phyloP scores from a whole-genome alignment of 192 early-diverging fungal species.

The Gaertneriomyces sp. region DNA sequence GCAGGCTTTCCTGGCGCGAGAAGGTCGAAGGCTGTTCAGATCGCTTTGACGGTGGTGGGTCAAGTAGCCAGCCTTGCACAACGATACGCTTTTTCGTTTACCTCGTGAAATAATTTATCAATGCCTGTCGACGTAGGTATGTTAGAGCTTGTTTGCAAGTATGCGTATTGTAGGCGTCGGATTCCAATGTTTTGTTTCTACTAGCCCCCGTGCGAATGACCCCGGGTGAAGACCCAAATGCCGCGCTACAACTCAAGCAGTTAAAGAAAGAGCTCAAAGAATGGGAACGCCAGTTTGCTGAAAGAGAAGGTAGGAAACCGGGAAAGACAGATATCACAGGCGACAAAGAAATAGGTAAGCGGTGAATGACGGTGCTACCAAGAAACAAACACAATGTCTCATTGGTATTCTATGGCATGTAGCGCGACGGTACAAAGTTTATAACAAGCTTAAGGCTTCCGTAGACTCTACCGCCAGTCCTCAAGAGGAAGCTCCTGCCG shows the following conservation, averaged over 20 bases:
- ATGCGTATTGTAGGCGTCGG: neutral
- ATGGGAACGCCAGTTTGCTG: constrained; percentile 52
- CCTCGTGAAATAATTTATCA: no score
- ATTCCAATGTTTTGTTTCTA: neutral
- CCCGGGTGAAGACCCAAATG: neutral
- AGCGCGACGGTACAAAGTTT: constrained; percentile 50
- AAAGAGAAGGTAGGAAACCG: constrained; percentile 48
- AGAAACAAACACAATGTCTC: no score
- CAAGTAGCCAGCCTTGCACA: no score
- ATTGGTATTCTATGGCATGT: neutral
- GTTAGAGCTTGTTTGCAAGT: neutral
- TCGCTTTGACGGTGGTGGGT: no score
- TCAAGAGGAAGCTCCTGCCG: neutral
- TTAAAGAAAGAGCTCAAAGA: constrained; percentile 56
- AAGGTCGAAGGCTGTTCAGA: no score
- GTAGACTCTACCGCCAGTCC: constrained; percentile 8
- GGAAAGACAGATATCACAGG: constrained; percentile 51
- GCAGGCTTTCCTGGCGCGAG: no score
- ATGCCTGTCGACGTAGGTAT: constrained; percentile 9
- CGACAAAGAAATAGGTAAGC: constrained; percentile 43
- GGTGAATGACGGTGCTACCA: no score
- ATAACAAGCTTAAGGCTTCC: constrained; percentile 49
- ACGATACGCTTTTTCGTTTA: no score
- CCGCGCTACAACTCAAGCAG: constrained; percentile 17
- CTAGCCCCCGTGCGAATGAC: neutral